Conservation (phyloP, 306 rosid genomes). For the Dalbergia cochinchinensis region DNA sequence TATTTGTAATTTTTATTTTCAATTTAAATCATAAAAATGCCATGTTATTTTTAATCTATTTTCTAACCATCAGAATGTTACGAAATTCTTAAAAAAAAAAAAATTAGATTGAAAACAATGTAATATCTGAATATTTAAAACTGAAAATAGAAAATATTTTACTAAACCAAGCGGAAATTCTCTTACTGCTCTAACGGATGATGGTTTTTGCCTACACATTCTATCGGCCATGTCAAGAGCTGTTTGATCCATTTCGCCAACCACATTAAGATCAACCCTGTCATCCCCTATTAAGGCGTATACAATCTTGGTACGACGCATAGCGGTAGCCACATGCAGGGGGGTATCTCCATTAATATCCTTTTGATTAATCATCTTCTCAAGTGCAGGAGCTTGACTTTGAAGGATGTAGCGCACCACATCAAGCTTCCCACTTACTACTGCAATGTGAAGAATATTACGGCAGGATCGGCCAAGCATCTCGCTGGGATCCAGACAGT, state of each 20-base stretch:
- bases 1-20: too few relatives aligned
- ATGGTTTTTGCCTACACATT: too few relatives aligned
- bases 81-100: too few relatives aligned
- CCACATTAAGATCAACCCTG: not conserved
- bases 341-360: slow-evolving; percentile 37
- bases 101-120: too few relatives aligned
- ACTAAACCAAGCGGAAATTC: too few relatives aligned
- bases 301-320: slow-evolving; percentile 12
- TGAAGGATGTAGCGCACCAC: slow-evolving; percentile 26
- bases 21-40: too few relatives aligned
- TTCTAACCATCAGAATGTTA: too few relatives aligned
- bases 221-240: not conserved
- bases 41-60: too few relatives aligned
- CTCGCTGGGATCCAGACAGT: slow-evolving; percentile 20
- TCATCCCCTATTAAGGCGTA: slow-evolving; percentile 22
- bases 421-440: slow-evolving; percentile 7
- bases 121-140: too few relatives aligned
- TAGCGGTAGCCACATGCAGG: slow-evolving; percentile 38
- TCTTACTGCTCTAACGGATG: too few relatives aligned
- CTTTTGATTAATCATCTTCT: slow-evolving; percentile 27
- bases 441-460: slow-evolving; percentile 40
- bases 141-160: too few relatives aligned
- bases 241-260: not conserved
- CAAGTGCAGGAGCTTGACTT: not conserved
- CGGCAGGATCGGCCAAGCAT: not conserved